Evolutionary conservation across 805 yeast genomes (phyloP), one percentile per base, ranked within the genome.

Genomic region (Yarrowia alimentaria): DNA sequence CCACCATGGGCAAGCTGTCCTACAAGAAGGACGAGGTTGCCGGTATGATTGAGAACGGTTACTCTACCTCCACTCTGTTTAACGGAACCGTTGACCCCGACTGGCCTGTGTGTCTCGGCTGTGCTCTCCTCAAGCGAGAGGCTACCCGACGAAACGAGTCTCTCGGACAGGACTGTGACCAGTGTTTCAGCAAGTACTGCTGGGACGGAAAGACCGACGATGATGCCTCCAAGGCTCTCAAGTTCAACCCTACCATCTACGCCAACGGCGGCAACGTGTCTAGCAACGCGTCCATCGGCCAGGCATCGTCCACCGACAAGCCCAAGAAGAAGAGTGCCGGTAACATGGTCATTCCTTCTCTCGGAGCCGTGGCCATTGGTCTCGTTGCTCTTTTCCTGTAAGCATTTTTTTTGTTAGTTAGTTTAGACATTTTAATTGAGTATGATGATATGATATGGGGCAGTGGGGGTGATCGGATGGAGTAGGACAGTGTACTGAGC

Each of bases 71-170:
- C 8, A 72, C 90, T 1, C 75, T 82, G 61, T 71, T 73, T 53
- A 86, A 85, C 63, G 67, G 77, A 16, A 82, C 94, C 11, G 61
- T 81, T 19, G 94, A 85, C 58, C 63, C 68, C 5, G 80, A 83
- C 26, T 87, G 85, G 81, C 69, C 77, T 32, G 76, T 80, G 3
- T 87, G 95, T 70, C 74, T 87, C 37, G 85, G 85, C 2, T 87
- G 95, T 72, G 95, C 95, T 10, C 76, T 87, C 30, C 73, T 86
- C 53, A 82, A 86, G 68, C 79, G 95, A 64, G 78, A 83, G 30
- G 81, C 82, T 61, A 93, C 86, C 67, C 74, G 89, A 62, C 40
- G 51, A 47, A 34, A 34, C 21, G 79, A 82, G 58, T 65, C 71
- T 12, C 62, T 53, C n/a, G 68, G 79, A n/a, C 80, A 73, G 1